A percentile compares a stretch with the other conserved stretches of the same genome.
Evolutionary conservation across 441 rosid species (phyloP).

Genomic region (Isatis lusitanica): DNA sequence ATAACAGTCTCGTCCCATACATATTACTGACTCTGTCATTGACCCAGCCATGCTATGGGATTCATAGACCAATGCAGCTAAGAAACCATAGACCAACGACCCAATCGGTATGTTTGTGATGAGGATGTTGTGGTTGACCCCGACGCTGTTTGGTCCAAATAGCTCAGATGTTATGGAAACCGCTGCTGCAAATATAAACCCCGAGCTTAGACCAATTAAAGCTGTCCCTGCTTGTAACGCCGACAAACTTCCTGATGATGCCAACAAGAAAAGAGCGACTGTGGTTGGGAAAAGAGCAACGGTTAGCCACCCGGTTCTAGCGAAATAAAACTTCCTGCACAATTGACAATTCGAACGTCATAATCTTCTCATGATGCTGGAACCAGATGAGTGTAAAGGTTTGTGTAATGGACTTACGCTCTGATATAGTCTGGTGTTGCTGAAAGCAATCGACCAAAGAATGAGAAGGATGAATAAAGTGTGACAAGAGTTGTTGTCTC

Average conservation of each 20-base stretch:
- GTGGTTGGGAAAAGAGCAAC: constrained; percentile 88
- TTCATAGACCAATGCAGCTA: constrained; percentile 87
- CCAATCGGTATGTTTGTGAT: constrained; percentile 93
- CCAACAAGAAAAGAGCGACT: constrained; percentile 70
- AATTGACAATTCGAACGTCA: neutral
- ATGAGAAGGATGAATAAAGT: constrained; percentile 87
- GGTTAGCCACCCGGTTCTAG: constrained; percentile 89
- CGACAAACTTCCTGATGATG: constrained; percentile 46
- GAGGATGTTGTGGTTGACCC: constrained; percentile 93
- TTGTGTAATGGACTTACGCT: constrained; percentile 48
- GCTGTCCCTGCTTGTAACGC: constrained; percentile 68
- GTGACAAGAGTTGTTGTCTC: constrained; percentile 70
- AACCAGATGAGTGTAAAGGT: neutral
- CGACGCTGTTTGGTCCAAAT: constrained; percentile 83
- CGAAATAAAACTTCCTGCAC: constrained; percentile 80
- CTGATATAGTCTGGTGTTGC: constrained; percentile 88
- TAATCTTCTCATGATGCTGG: neutral
- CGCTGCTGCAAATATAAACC: constrained; percentile 93
- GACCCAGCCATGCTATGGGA: constrained; percentile 41
- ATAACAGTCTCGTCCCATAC: constrained; percentile 70
- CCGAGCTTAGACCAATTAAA: constrained; percentile 79
- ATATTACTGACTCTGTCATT: constrained; percentile 42
- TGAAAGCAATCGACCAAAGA: constrained; percentile 89
- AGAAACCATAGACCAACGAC: constrained; percentile 70
- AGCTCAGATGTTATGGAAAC: constrained; percentile 90